Evolutionary conservation across 2,329 filamentous ascomycete species (phyloP).

Genomic region (Alternaria gansuensis): DNA sequence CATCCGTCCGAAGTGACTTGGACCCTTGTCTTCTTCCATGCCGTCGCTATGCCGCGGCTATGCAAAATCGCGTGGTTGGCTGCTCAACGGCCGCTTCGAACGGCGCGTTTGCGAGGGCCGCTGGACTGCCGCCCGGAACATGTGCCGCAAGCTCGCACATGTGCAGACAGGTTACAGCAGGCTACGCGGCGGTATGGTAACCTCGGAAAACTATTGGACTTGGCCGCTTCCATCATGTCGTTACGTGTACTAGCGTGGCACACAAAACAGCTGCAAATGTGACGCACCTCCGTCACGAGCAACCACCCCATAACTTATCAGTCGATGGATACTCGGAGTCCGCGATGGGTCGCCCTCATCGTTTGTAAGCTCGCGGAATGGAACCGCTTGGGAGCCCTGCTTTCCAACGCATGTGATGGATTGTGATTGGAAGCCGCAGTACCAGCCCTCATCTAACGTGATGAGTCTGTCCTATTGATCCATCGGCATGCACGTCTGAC

Average conservation of each 20-base stretch:
- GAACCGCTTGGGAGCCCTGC: slow-evolving; percentile 30
- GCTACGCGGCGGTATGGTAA: slow-evolving; percentile 16
- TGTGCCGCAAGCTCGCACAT: slow-evolving; percentile 33
- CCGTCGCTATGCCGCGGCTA: slow-evolving; percentile 19
- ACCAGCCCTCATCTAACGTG: slow-evolving; percentile 22
- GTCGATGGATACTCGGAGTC: slow-evolving; percentile 15
- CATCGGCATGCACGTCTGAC: slow-evolving; percentile 21
- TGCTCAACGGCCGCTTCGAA: slow-evolving; percentile 35
- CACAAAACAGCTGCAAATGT: slow-evolving; percentile 15
- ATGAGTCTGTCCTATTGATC: slow-evolving; percentile 17
- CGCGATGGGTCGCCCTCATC: slow-evolving; percentile 15
- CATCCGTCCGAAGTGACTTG: slow-evolving; percentile 18
- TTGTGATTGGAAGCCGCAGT: slow-evolving; percentile 14
- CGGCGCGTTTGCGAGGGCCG: slow-evolving; percentile 29
- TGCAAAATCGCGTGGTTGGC: slow-evolving; percentile 27
- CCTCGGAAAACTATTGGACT: slow-evolving; percentile 15
- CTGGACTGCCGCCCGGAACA: slow-evolving; percentile 32
- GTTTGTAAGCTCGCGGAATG: slow-evolving; percentile 31
- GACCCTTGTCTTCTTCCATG: slow-evolving; percentile 18
- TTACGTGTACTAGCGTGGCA: slow-evolving; percentile 25
- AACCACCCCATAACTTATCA: slow-evolving; percentile 9
- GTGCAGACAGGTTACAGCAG: slow-evolving; percentile 10
- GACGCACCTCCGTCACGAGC: slow-evolving; percentile 7
- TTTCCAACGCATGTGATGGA: slow-evolving; percentile 14
- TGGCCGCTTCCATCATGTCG: slow-evolving; percentile 24